Evolutionary conservation across 768 basidiomycete species (phyloP).

Genomic region (Tulasnella sp.): DNA sequence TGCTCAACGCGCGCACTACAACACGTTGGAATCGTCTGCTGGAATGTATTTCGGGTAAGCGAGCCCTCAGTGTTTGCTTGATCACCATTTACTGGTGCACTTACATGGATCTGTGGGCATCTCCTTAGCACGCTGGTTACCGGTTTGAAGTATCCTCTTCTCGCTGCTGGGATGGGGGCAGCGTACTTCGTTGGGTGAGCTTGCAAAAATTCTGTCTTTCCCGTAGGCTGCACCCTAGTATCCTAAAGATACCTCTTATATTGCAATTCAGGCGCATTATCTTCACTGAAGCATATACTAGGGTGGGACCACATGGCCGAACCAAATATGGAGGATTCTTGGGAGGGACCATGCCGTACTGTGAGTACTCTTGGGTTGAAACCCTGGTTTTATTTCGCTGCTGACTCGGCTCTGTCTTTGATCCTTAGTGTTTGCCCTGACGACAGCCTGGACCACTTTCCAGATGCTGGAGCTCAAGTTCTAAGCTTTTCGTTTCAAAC

Average conservation of each 20-base stretch:
- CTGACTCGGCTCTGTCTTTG: neutral
- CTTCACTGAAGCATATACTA: constrained; percentile 2
- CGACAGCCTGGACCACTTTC: neutral
- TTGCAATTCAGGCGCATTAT: neutral
- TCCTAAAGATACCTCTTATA: neutral
- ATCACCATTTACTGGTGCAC: neutral
- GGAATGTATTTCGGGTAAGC: constrained; percentile 1
- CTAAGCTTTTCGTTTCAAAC: no score
- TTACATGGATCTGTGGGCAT: neutral
- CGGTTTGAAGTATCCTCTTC: constrained; percentile 8
- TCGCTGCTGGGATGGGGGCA: neutral
- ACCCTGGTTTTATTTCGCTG: neutral
- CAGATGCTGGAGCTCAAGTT: neutral
- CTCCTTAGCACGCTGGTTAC: neutral
- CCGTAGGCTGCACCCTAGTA: neutral
- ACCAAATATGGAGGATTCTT: neutral
- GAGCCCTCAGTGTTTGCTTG: neutral
- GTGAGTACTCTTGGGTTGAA: neutral
- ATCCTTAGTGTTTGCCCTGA: neutral
- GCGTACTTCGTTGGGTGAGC: neutral
- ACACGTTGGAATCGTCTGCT: constrained; percentile 6
- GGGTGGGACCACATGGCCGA: neutral
- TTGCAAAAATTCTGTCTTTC: no score
- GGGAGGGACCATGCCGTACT: neutral
- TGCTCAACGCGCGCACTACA: constrained; percentile 10